Evolutionary conservation across 2,329 filamentous ascomycete species (phyloP).

Genomic region (Hymenoscyphus albidus): DNA sequence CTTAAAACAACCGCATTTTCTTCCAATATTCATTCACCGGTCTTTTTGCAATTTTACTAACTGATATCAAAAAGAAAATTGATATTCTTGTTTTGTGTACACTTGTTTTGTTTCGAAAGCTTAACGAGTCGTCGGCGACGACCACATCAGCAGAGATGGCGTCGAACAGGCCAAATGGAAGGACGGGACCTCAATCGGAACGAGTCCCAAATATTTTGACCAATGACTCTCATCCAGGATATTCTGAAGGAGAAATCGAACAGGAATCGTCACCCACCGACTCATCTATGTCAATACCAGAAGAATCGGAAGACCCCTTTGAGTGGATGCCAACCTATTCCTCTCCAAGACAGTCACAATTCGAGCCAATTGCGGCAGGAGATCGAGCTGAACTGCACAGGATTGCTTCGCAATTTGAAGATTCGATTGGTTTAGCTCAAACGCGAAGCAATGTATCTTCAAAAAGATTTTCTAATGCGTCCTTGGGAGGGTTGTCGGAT

Average conservation of each 20-base stretch:
- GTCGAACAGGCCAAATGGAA: neutral
- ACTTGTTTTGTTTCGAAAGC: neutral
- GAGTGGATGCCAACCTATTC: neutral
- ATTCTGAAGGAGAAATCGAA: conserved; percentile 16
- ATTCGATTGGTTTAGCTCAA: conserved; percentile 15
- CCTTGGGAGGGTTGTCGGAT: no score
- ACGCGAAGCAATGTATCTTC: conserved; percentile 14
- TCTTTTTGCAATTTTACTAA: neutral
- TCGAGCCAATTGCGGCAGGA: conserved; percentile 25
- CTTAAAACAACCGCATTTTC: neutral
- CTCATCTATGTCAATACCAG: neutral
- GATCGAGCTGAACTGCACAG: conserved; percentile 29
- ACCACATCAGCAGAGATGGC: neutral
- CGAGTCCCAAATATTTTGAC: conserved; percentile 18
- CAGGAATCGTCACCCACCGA: neutral
- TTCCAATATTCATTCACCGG: neutral
- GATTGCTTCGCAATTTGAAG: conserved; percentile 28
- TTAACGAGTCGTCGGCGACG: neutral
- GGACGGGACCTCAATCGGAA: conserved; percentile 10
- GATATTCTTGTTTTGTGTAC: neutral
- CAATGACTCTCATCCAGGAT: conserved; percentile 6
- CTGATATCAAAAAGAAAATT: neutral
- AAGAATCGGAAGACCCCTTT: neutral
- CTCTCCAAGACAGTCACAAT: conserved; percentile 8
- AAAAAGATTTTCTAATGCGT: no score